Evolutionary conservation across 768 basidiomycete genomes (phyloP).

Genomic region (Boletus subcaerulescens): DNA sequence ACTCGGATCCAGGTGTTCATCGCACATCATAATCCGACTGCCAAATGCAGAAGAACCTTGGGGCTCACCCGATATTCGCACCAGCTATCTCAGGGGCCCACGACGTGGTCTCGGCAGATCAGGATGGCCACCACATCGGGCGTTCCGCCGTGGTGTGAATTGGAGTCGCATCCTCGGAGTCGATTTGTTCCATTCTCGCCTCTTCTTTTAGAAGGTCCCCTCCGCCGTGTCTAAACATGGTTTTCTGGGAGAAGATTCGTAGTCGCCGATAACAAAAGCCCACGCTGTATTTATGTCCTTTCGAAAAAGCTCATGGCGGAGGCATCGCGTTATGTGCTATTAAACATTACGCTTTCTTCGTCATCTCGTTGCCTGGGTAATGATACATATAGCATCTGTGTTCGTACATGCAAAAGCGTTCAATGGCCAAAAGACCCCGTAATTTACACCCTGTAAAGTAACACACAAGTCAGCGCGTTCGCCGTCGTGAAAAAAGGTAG

Average conservation of each 20-base stretch:
- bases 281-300: background rate
- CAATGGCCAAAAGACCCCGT: background rate
- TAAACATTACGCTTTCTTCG: slow-evolving; percentile 1
- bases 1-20: too few relatives aligned
- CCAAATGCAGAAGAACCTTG: too few relatives aligned
- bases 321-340: background rate
- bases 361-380: slow-evolving; percentile 6
- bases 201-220: background rate
- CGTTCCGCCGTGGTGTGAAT: background rate
- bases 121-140: background rate
- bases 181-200: background rate
- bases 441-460: slow-evolving; percentile 36
- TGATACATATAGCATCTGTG: slow-evolving; percentile 21
- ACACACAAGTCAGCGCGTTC: background rate
- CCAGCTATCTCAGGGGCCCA: too few relatives aligned
- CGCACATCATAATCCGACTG: too few relatives aligned
- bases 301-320: background rate
- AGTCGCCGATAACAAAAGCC: background rate
- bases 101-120: background rate
- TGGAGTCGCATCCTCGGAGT: background rate
- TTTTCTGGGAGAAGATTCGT: background rate
- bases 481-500: background rate
- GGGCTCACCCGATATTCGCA: too few relatives aligned
- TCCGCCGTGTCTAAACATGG: too few relatives aligned
- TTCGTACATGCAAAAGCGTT: slow-evolving; percentile 21